Evolutionary conservation across 2,329 filamentous ascomycete species (phyloP).

Genomic region (Alternaria ventricosa): DNA sequence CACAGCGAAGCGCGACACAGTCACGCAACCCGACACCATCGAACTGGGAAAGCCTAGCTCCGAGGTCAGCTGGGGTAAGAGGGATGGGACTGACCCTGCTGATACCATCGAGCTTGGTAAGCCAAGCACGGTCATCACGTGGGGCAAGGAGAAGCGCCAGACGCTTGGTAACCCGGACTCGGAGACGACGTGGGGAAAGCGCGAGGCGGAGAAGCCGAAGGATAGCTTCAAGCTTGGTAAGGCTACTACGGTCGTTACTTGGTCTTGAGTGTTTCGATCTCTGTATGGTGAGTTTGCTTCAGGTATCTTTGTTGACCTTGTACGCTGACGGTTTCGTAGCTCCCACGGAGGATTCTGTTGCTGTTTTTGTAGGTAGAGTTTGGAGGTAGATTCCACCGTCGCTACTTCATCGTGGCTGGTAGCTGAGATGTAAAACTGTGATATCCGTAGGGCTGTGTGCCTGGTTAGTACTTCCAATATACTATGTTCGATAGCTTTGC

Average conservation of each 20-base stretch:
- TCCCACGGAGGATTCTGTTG: neutral
- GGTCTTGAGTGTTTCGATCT: slow-evolving; percentile 4
- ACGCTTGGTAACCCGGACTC: slow-evolving; percentile 12
- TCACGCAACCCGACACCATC: neutral
- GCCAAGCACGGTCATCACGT: slow-evolving; percentile 3
- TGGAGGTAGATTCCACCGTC: neutral
- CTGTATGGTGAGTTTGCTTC: neutral
- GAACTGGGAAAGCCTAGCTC: neutral
- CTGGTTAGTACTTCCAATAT: neutral
- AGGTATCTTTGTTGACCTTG: neutral
- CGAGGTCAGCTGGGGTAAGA: slow-evolving; percentile 17
- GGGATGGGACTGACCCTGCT: neutral
- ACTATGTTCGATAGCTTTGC: neutral
- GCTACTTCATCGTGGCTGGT: neutral
- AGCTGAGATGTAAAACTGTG: neutral
- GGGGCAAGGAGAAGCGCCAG: slow-evolving; percentile 17
- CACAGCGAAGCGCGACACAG: neutral
- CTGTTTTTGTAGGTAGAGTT: neutral
- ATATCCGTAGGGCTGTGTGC: neutral
- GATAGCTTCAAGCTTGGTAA: slow-evolving; percentile 21
- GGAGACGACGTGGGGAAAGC: slow-evolving; percentile 28
- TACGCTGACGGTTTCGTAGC: neutral
- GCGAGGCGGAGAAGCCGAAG: slow-evolving; percentile 11
- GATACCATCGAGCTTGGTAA: slow-evolving; percentile 9
- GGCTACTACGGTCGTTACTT: slow-evolving; percentile 24